Percentiles rank a stretch among this genome's conserved stretches.
phyloP scores from a whole-genome alignment of 2,329 filamentous ascomycete genomes.

The Penicillium fuscoglaucum region DNA sequence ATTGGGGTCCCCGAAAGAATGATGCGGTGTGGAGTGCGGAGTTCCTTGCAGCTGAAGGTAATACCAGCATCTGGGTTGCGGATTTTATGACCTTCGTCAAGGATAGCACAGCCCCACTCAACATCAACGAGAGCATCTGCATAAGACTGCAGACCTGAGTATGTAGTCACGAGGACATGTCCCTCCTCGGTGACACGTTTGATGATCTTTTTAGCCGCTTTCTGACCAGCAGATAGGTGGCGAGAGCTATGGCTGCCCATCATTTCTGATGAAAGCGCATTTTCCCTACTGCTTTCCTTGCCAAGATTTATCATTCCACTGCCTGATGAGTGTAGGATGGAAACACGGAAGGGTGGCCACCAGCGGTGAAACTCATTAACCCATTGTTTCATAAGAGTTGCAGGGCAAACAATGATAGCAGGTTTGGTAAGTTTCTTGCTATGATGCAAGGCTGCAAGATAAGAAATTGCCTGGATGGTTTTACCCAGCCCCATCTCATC shows the following conservation, averaged over 20 bases:
- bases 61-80: slow-evolving; percentile 94
- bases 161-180: slow-evolving; percentile 93
- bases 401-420: slow-evolving; percentile 87
- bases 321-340: slow-evolving; percentile 90
- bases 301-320: slow-evolving; percentile 89
- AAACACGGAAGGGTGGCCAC: slow-evolving; percentile 98
- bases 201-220: slow-evolving; percentile 75
- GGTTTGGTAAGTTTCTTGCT: slow-evolving; percentile 82
- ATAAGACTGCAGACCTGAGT: slow-evolving; percentile 93
- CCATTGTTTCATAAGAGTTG: slow-evolving; percentile 95
- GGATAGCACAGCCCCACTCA: slow-evolving; percentile 88
- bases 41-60: slow-evolving; percentile 91
- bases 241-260: slow-evolving; percentile 47
- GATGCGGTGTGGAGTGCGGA: slow-evolving; percentile 83
- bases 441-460: slow-evolving; percentile 87
- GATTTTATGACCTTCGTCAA: slow-evolving; percentile 98
- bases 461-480: slow-evolving; percentile 78
- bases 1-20: slow-evolving; percentile 96
- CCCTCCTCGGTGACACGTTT: slow-evolving; percentile 79
- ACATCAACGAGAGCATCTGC: slow-evolving; percentile 76
- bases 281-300: slow-evolving; percentile 62
- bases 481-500: slow-evolving; percentile 99
- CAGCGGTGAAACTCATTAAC: slow-evolving; percentile 97
- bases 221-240: slow-evolving; percentile 55
- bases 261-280: slow-evolving; percentile 60